phyloP scores from a whole-genome alignment of 2,329 filamentous ascomycete genomes.

The Beauveria sp. region DNA sequence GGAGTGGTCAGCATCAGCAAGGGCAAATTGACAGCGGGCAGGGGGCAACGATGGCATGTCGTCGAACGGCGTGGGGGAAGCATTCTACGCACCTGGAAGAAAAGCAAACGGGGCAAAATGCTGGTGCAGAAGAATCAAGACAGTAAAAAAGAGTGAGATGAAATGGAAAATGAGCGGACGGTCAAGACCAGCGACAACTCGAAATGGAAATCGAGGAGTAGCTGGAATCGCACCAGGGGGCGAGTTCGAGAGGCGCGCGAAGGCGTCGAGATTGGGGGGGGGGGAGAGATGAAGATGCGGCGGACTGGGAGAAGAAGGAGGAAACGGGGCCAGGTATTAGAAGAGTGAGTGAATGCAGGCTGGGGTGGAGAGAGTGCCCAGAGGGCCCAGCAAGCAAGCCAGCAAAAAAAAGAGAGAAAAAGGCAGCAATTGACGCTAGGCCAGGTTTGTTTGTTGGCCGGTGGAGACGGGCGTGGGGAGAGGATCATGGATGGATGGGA shows the following conservation, averaged over 20 bases:
- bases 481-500: neutral
- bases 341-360: neutral
- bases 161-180: constrained; percentile 47
- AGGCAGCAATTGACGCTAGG: neutral
- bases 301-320: constrained; percentile 23
- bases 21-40: constrained; percentile 1
- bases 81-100: constrained; percentile 14
- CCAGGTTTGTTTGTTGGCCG: constrained; percentile 7
- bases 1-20: neutral
- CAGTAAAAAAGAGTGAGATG: constrained; percentile 19
- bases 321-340: constrained; percentile 17
- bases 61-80: neutral
- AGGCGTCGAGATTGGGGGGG: constrained; percentile 14
- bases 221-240: constrained; percentile 49
- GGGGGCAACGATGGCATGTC: neutral
- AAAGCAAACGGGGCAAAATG: constrained; percentile 16
- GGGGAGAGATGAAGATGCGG: constrained; percentile 17
- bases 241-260: constrained; percentile 10
- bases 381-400: neutral
- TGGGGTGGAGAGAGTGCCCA: neutral
- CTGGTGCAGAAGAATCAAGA: constrained; percentile 17
- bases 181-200: constrained; percentile 51
- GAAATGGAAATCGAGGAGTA: constrained; percentile 34
- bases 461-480: constrained; percentile 6
- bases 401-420: neutral